Percentiles rank a stretch among this genome's conserved stretches.
Conservation (phyloP, 345 rosid genomes). For the Cardiospermum halicacabum region DNA sequence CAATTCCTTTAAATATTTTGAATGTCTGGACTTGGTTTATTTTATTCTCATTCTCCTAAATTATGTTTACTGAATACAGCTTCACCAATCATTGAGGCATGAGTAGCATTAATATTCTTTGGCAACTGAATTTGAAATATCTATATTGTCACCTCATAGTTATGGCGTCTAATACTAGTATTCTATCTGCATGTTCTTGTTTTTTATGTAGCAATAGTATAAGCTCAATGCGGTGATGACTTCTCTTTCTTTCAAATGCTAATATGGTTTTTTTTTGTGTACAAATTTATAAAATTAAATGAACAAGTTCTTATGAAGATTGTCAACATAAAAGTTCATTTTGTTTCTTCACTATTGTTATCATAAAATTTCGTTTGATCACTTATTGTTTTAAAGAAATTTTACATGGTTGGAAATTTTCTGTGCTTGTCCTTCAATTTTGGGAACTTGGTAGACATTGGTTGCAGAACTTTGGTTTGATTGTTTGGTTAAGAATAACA, state of each 20-base stretch:
- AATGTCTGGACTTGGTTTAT: background rate
- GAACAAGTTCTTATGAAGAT: background rate
- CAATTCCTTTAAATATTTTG: background rate
- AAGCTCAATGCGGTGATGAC: background rate
- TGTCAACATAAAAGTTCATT: background rate
- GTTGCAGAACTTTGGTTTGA: constrained; percentile 2
- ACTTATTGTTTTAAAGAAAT: background rate
- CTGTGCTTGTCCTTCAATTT: background rate
- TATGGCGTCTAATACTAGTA: background rate
- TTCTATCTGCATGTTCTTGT: background rate
- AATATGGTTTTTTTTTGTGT: background rate
- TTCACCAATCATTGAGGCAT: background rate
- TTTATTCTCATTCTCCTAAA: background rate
- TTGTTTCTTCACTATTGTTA: background rate
- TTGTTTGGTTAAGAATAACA: background rate
- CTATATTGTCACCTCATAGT: background rate
- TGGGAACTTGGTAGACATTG: background rate
- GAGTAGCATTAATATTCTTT: background rate
- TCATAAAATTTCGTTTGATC: background rate
- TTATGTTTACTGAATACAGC: background rate
- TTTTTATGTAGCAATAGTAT: background rate
- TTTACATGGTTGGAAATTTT: background rate
- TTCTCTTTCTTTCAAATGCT: background rate
- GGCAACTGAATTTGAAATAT: background rate
- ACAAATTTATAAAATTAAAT: background rate